Evolutionary conservation across 768 basidiomycete species (phyloP).

Genomic region (Hortiboletus campestris): DNA sequence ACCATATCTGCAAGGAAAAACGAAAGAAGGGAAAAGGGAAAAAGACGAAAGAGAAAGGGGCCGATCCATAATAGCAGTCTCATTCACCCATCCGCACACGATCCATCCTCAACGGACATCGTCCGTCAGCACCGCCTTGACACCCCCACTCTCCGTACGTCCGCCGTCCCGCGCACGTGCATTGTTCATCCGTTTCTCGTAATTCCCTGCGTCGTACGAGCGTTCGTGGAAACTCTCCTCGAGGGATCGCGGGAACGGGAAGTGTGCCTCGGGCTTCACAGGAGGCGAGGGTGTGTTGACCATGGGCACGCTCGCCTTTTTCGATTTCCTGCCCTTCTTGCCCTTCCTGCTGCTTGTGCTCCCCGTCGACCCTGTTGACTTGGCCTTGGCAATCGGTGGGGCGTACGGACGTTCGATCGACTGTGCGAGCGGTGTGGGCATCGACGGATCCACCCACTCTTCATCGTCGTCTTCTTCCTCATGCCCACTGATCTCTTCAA

Average conservation of each 20-base stretch:
- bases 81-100: constrained; percentile 5
- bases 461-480: constrained; percentile 40
- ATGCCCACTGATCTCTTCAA: constrained; percentile 28
- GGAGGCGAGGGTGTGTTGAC: constrained; percentile 39
- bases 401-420: constrained; percentile 25
- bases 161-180: constrained; percentile 77
- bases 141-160: constrained; percentile 83
- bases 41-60: background rate
- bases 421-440: constrained; percentile 39
- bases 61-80: constrained; percentile 11
- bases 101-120: constrained; percentile 22
- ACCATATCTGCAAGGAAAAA: constrained; percentile 8
- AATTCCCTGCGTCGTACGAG: constrained; percentile 24
- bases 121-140: constrained; percentile 65
- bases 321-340: constrained; percentile 38
- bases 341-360: constrained; percentile 27
- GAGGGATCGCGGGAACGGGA: constrained; percentile 62
- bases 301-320: constrained; percentile 35
- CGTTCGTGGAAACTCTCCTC: constrained; percentile 35
- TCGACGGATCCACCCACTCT: constrained; percentile 69
- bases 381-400: constrained; percentile 25
- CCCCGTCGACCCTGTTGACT: constrained; percentile 27
- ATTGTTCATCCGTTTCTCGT: constrained; percentile 63
- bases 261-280: constrained; percentile 40
- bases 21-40: constrained; percentile 1